Conservation (phyloP, 306 rosid genomes). For the Rosa lucieae region DNA sequence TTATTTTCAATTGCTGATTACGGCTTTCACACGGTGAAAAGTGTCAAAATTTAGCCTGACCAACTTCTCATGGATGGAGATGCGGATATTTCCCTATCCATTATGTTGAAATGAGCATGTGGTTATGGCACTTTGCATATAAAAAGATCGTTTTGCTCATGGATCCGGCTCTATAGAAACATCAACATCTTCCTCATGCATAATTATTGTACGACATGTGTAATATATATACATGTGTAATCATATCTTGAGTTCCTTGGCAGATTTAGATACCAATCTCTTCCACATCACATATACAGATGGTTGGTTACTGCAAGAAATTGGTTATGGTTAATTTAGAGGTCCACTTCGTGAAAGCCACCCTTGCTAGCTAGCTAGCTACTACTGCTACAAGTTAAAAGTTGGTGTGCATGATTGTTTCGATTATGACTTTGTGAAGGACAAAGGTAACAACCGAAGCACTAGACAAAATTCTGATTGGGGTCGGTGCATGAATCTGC, state of each 20-base stretch:
- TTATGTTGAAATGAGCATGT: background rate
- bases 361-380: background rate
- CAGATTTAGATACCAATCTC: background rate
- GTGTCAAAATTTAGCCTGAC: background rate
- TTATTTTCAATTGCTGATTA: too few relatives aligned
- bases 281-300: background rate
- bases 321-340: background rate
- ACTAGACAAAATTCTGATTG: background rate
- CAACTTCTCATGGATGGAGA: background rate
- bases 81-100: background rate
- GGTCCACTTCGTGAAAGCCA: background rate
- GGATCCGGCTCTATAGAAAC: background rate
- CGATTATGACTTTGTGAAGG: background rate
- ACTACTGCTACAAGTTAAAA: background rate
- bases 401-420: background rate
- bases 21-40: background rate
- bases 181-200: background rate
- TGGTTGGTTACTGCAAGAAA: background rate
- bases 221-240: background rate
- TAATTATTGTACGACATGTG: background rate
- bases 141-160: too few relatives aligned
- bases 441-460: background rate
- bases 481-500: background rate
- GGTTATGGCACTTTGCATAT: background rate
- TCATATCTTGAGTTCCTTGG: constrained; percentile 1